phyloP scores from a whole-genome alignment of 2,329 filamentous ascomycete species.

The Penicillium sp. region DNA sequence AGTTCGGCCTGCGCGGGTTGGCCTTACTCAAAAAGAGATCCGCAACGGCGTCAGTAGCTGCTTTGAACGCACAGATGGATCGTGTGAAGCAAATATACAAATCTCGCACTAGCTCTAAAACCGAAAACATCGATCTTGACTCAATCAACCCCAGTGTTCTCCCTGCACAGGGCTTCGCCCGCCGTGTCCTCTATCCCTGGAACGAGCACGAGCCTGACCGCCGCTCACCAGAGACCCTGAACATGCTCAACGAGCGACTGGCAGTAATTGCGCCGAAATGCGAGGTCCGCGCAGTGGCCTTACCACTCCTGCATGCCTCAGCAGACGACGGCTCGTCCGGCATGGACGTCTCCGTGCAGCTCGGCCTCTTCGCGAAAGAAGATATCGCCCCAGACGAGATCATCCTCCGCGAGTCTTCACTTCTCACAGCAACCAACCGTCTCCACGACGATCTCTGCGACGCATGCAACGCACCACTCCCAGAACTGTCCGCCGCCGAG shows the following conservation, averaged over 20 bases:
- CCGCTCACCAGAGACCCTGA: conserved; percentile 54
- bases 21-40: conserved; percentile 19
- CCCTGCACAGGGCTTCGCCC: conserved; percentile 40
- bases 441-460: conserved; percentile 86
- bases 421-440: conserved; percentile 84
- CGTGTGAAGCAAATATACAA: conserved; percentile 28
- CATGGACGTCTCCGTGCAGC: conserved; percentile 59
- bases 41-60: conserved; percentile 2
- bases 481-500: conserved; percentile 48
- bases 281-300: conserved; percentile 69
- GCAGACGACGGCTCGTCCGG: conserved; percentile 1
- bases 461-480: conserved; percentile 75
- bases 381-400: conserved; percentile 73
- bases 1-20: conserved; percentile 37
- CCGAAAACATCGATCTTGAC: conserved; percentile 9
- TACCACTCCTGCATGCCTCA: conserved; percentile 65
- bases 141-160: conserved; percentile 32
- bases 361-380: conserved; percentile 84
- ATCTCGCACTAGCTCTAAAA: conserved; percentile 8
- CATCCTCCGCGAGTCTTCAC: conserved; percentile 76
- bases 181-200: conserved; percentile 62
- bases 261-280: conserved; percentile 72
- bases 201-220: conserved; percentile 60
- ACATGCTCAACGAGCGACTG: conserved; percentile 69
- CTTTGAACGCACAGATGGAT: conserved; percentile 29